Conservation (phyloP, 768 basidiomycete genomes). For the Hypholoma fasciculare region DNA sequence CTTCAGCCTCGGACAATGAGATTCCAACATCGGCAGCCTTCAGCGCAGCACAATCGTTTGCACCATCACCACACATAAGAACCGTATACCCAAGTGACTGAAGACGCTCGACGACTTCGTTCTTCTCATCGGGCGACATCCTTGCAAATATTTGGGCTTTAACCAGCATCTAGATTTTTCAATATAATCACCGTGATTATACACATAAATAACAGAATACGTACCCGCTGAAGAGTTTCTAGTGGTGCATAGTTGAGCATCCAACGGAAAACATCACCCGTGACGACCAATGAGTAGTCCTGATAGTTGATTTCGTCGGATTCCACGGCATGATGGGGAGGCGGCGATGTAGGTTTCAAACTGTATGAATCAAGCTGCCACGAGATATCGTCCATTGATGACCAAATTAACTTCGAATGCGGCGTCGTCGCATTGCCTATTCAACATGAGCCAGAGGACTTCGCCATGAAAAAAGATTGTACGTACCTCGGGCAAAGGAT, state of each 20-base stretch:
- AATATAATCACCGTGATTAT: neutral
- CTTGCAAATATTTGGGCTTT: constrained; percentile 96
- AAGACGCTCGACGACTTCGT: constrained; percentile 93
- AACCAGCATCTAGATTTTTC: constrained; percentile 79
- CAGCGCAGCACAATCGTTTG: constrained; percentile 97
- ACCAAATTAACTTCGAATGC: constrained; percentile 79
- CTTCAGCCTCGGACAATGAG: constrained; percentile 96
- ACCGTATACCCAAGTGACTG: constrained; percentile 95
- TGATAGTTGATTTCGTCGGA: constrained; percentile 71
- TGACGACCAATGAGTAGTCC: constrained; percentile 90
- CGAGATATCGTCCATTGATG: constrained; percentile 82
- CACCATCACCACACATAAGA: constrained; percentile 98
- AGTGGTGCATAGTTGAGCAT: constrained; percentile 93
- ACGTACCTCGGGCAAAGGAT: constrained; percentile 68
- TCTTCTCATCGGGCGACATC: constrained; percentile 99
- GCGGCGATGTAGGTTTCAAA: constrained; percentile 75
- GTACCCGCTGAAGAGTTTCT: constrained; percentile 90
- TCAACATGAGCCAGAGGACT: constrained; percentile 1
- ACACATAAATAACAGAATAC: constrained; percentile 22
- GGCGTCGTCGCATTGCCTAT: constrained; percentile 55
- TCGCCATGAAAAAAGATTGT: neutral
- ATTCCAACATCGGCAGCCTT: constrained; percentile 99
- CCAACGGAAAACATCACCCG: constrained; percentile 97
- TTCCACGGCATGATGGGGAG: constrained; percentile 70
- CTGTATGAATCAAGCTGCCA: constrained; percentile 90